Conservation (phyloP, 306 rosid genomes). For the Cyamopsis tetragonoloba region DNA sequence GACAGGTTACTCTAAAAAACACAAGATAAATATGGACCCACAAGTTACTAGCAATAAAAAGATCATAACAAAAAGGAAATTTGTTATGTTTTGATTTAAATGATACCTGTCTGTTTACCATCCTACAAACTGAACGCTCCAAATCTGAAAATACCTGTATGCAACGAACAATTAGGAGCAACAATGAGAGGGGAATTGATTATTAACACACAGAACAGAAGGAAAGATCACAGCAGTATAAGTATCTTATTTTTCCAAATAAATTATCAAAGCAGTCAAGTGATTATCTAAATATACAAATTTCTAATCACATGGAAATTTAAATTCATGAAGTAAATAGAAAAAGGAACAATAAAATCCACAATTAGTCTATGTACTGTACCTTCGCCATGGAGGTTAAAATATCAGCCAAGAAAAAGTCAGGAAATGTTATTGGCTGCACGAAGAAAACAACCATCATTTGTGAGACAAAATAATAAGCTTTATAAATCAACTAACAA, state of each 20-base stretch:
- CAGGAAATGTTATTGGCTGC: slow-evolving; percentile 94
- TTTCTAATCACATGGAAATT: slow-evolving; percentile 7
- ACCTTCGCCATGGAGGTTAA: slow-evolving; percentile 98
- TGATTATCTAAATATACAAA: slow-evolving; percentile 9
- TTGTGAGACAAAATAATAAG: slow-evolving; percentile 20
- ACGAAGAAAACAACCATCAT: slow-evolving; percentile 29
- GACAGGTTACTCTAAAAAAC: neutral
- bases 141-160: slow-evolving; percentile 90
- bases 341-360: slow-evolving; percentile 10
- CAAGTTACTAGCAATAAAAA: neutral
- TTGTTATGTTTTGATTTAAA: slow-evolving; percentile 9
- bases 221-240: neutral
- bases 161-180: slow-evolving; percentile 32
- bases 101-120: slow-evolving; percentile 86
- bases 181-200: neutral
- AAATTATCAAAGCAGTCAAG: slow-evolving; percentile 19
- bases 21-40: slow-evolving; percentile 1
- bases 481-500: slow-evolving; percentile 17
- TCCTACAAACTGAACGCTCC: slow-evolving; percentile 95
- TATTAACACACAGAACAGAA: neutral
- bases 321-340: neutral
- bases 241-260: neutral
- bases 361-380: slow-evolving; percentile 21
- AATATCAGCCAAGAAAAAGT: slow-evolving; percentile 95
- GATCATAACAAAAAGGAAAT: neutral